Conservation (phyloP, 805 yeast species). For the Metschnikowia drakensbergensis region DNA sequence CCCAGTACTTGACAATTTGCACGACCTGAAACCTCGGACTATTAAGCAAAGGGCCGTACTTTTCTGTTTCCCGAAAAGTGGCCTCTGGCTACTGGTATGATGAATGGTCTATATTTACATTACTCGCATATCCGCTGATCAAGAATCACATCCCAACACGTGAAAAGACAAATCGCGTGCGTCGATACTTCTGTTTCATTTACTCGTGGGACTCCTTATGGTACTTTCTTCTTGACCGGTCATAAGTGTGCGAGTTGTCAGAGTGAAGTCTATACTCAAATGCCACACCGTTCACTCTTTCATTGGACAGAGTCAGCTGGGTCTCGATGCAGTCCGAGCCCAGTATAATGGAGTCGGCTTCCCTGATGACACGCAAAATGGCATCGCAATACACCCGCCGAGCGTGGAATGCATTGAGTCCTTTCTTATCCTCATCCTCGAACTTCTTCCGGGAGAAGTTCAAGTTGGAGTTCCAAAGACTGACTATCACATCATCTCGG, state of each 20-base stretch:
- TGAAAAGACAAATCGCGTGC: no score
- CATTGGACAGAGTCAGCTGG: slow-evolving; percentile 33
- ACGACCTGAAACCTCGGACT: no score
- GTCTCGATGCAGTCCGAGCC: slow-evolving; percentile 33
- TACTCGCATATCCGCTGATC: no score
- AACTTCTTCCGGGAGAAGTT: slow-evolving; percentile 26
- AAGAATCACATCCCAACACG: no score
- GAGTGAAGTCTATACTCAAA: slow-evolving; percentile 47
- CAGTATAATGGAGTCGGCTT: slow-evolving; percentile 42
- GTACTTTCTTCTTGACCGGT: slow-evolving; percentile 13
- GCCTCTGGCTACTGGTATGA: no score
- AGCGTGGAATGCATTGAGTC: slow-evolving; percentile 42
- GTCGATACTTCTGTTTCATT: neutral
- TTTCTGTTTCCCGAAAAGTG: no score
- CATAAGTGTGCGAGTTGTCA: slow-evolving; percentile 24
- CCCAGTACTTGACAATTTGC: no score
- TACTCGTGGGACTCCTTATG: slow-evolving; percentile 6
- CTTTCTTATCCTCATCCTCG: slow-evolving; percentile 23
- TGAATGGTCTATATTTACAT: no score
- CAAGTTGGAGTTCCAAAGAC: slow-evolving; percentile 58
- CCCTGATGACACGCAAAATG: slow-evolving; percentile 43
- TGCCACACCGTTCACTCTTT: slow-evolving; percentile 43
- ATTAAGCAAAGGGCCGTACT: no score
- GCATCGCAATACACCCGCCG: slow-evolving; percentile 46
- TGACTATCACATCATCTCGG: slow-evolving; percentile 54